A percentile compares a stretch with the other conserved stretches of the same genome.
These are phyloP conservation scores for Claviceps sp. DNA, from an alignment of 2,329 filamentous ascomycete genomes.

Conservation along the genomic window DNA sequence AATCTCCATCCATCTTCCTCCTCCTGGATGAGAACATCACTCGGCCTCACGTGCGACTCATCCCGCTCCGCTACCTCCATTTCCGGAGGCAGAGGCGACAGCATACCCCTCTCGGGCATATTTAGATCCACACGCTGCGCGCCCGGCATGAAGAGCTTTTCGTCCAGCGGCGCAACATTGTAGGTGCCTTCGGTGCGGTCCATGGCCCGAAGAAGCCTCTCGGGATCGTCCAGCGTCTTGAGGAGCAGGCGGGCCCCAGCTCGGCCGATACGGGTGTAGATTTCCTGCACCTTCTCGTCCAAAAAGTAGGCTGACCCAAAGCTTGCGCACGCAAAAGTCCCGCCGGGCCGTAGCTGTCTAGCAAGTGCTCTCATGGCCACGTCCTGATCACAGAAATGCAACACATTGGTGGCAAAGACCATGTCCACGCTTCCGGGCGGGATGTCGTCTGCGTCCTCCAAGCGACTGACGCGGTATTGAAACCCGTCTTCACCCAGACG, in stretches of 20 bases:
- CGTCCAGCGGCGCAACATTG: not conserved
- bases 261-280: constrained; percentile 1
- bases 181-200: not conserved
- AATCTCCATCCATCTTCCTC: not conserved
- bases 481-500: constrained; percentile 8
- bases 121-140: not conserved
- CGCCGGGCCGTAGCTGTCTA: constrained; percentile 7
- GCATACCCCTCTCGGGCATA: not conserved
- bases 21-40: not conserved
- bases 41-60: not conserved
- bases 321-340: constrained; percentile 8
- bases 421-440: constrained; percentile 6
- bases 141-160: not conserved
- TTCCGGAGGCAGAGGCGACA: not conserved
- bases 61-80: not conserved
- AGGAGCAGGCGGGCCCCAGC: not conserved
- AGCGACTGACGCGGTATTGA: constrained; percentile 7
- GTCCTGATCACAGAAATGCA: constrained; percentile 8
- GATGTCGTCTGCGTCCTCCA: constrained; percentile 10
- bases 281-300: not conserved
- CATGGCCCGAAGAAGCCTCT: not conserved
- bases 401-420: constrained; percentile 9
- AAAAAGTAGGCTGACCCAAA: constrained; percentile 1
- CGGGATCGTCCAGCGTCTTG: not conserved
- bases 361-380: constrained; percentile 8